Evolutionary conservation across 1,284 basidiomycete species (phyloP).

Genomic region (Boletus mariae): DNA sequence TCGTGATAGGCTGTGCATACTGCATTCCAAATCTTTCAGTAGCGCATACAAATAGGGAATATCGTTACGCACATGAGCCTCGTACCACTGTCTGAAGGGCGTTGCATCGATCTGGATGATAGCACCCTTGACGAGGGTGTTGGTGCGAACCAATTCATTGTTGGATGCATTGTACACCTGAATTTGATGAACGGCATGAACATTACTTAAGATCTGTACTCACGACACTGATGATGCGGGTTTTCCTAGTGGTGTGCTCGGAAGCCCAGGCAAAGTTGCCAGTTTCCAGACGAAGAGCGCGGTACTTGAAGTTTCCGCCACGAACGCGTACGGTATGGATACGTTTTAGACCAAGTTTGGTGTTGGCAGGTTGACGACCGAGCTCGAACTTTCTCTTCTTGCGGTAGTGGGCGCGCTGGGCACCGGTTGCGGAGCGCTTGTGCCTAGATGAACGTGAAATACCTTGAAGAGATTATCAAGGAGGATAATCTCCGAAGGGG

Average conservation of each 20-base stretch:
- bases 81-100: slow-evolving; percentile 98
- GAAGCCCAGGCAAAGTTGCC: slow-evolving; percentile 98
- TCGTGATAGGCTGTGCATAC: slow-evolving; percentile 90
- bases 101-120: slow-evolving; percentile 96
- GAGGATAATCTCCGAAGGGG: not conserved
- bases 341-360: slow-evolving; percentile 91
- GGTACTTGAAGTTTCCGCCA: slow-evolving; percentile 90
- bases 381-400: slow-evolving; percentile 99
- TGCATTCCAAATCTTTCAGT: slow-evolving; percentile 31
- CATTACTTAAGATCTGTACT: slow-evolving; percentile 36
- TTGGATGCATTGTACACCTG: slow-evolving; percentile 97
- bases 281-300: slow-evolving; percentile 89
- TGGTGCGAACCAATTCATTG: slow-evolving; percentile 98
- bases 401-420: slow-evolving; percentile 92
- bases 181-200: slow-evolving; percentile 5
- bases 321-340: slow-evolving; percentile 91
- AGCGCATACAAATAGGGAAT: not conserved
- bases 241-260: slow-evolving; percentile 89
- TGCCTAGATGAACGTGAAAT: slow-evolving; percentile 93
- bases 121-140: slow-evolving; percentile 93
- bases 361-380: slow-evolving; percentile 92
- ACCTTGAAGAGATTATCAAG: slow-evolving; percentile 48
- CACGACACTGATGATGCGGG: slow-evolving; percentile 91
- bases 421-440: slow-evolving; percentile 91
- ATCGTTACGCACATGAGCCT: slow-evolving; percentile 75